These are phyloP conservation scores for Chaetomium cochliodes DNA, from an alignment of 495 filamentous ascomycete genomes.

Conservation along the genomic window DNA sequence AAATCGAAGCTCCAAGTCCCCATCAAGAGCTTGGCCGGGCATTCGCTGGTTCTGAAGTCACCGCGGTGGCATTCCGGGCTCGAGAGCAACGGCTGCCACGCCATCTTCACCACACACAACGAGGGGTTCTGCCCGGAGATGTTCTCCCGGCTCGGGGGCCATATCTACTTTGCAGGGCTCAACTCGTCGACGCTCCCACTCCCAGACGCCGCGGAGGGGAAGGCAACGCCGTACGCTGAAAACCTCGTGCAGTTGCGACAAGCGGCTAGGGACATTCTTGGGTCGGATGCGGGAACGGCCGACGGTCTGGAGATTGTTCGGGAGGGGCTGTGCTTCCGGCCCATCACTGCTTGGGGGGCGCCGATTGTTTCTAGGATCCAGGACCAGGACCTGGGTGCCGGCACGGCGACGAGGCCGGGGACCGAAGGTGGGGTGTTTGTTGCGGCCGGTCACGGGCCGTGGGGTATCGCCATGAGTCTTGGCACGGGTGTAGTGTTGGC, in stretches of 20 bases:
- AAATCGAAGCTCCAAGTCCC: conserved; percentile 49
- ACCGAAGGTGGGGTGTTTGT: conserved; percentile 66
- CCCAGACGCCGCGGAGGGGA: conserved; percentile 51
- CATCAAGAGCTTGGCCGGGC: conserved; percentile 64
- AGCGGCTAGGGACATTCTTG: conserved; percentile 58
- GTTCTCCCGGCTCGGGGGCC: conserved; percentile 61
- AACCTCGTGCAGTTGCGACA: conserved; percentile 53
- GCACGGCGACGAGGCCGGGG: conserved; percentile 41
- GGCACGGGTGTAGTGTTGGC: conserved; percentile 67
- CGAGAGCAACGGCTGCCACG: conserved; percentile 55
- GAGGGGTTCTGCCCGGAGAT: conserved; percentile 69
- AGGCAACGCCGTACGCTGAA: conserved; percentile 43
- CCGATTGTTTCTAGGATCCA: conserved; percentile 60
- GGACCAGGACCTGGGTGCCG: conserved; percentile 53
- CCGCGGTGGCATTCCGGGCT: conserved; percentile 51
- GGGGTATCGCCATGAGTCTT: conserved; percentile 62
- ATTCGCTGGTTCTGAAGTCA: conserved; percentile 65
- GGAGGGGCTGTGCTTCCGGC: conserved; percentile 70
- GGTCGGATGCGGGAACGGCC: conserved; percentile 37
- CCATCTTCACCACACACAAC: conserved; percentile 62
- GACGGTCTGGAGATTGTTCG: conserved; percentile 60
- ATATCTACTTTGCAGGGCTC: conserved; percentile 73
- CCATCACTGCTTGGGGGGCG: conserved; percentile 59
- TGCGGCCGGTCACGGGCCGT: conserved; percentile 70
- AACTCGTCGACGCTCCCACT: conserved; percentile 60